A percentile compares a stretch with the other conserved stretches of the same genome.
These are phyloP conservation scores for Homolaphlyctis polyrhiza DNA, from an alignment of 371 early-diverging fungal species.

Conservation along the genomic window DNA sequence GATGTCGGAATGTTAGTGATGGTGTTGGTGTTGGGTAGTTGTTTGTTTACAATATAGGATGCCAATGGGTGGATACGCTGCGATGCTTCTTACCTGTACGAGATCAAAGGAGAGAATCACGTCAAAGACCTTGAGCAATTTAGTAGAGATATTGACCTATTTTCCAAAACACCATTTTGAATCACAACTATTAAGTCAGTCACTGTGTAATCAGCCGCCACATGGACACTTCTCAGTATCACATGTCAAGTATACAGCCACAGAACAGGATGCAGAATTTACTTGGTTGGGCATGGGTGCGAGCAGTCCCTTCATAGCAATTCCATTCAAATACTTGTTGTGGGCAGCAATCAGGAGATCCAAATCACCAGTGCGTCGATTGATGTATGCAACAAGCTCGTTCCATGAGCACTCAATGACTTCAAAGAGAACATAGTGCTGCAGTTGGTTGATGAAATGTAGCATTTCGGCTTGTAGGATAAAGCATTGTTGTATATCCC, in stretches of 20 bases:
- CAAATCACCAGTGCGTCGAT: constrained; percentile 46
- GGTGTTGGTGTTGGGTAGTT: no score
- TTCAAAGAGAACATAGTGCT: constrained; percentile 81
- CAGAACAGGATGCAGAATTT: neutral
- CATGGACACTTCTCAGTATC: no score
- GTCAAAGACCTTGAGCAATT: constrained; percentile 10
- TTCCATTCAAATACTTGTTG: constrained; percentile 25
- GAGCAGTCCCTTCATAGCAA: constrained; percentile 25
- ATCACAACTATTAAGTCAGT: no score
- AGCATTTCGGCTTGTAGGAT: constrained; percentile 79
- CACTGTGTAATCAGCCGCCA: no score
- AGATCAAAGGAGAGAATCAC: constrained; percentile 3
- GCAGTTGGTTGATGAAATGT: constrained; percentile 88
- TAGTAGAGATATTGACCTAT: neutral
- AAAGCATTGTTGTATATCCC: constrained; percentile 55
- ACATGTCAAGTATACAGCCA: neutral
- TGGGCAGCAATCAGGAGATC: constrained; percentile 34
- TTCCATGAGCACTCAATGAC: constrained; percentile 90
- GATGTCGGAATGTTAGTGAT: no score
- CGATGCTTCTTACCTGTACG: constrained; percentile 6
- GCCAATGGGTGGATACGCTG: no score
- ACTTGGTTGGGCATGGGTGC: constrained; percentile 3
- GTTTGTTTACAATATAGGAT: no score
- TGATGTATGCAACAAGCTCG: constrained; percentile 59
- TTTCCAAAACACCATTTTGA: constrained; percentile 10